Evolutionary conservation across 2,329 filamentous ascomycete genomes (phyloP), one percentile per base, ranked within the genome.

Genomic region (Anthostomella pinea): DNA sequence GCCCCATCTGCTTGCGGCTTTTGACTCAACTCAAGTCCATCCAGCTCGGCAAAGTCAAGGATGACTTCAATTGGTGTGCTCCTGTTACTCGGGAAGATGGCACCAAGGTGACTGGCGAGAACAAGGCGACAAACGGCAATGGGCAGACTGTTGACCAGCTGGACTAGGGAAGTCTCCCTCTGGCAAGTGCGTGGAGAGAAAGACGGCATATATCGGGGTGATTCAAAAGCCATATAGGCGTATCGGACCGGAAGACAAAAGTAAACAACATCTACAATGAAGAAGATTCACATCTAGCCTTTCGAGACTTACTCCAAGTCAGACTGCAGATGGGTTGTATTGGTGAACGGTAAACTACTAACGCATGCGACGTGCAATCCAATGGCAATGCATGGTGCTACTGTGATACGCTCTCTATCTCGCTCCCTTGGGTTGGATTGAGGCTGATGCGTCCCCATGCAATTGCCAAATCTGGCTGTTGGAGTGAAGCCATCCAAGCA

Each of bases 21-120:
- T 66, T 96, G 39, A 70, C 72, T 16, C 83, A 83, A 36, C 72
- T 97, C 35, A 85, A 94, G 69, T 88, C 81, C 1, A 89, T 97
- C 43, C 91, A 97, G 69, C 74, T 79, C 23, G 90, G 90, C 18
- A 87, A 85, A 64, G 69, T 85, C 26, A 69, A 84, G 60, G 91
- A 97, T 59, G 66, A 69, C 38, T 86, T 90, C 57, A 80, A 79
- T 4, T 96, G 89, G 90, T 75, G 77, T 30, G 58, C 65, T 33
- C 53, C 60, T 6, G 69, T 81, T 6, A 56, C 52, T 6, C 66
- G 64, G 33, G 64, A 61, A 35, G 73, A 80, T 43, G 60, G 63
- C 6, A 56, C 52, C 33, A 66, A 69, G 42, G 65, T 69, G 6
- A 43, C 48, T 6, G 54, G 52, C 2, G 58, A 56, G 44, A 39